phyloP scores from a whole-genome alignment of 805 yeast species.

The Danielia oregonensis region DNA sequence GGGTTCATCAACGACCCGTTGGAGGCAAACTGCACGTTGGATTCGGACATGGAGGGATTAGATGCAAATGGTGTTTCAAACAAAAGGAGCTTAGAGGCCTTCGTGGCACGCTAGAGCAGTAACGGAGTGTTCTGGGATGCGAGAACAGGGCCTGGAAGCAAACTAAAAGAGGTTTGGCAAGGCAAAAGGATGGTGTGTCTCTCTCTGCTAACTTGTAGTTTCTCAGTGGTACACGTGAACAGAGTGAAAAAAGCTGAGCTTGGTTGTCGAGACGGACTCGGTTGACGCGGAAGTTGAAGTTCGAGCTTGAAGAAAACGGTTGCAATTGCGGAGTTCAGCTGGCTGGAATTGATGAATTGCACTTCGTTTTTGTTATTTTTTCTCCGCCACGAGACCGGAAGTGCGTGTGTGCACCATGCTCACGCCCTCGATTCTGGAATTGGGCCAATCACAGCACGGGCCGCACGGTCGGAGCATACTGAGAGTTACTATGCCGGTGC shows the following conservation, averaged over 20 bases:
- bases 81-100: background rate
- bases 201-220: background rate
- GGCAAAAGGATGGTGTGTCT: background rate
- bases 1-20: conserved; percentile 9
- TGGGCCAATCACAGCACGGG: conserved; percentile 12
- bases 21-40: conserved; percentile 10
- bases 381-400: conserved; percentile 2
- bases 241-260: background rate
- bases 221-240: background rate
- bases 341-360: background rate
- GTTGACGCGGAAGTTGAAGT: background rate
- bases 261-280: background rate
- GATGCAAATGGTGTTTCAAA: background rate
- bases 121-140: no score
- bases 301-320: background rate
- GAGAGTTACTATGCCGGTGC: conserved; percentile 2
- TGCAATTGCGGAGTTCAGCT: background rate
- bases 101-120: background rate
- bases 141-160: no score
- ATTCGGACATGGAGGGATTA: conserved; percentile 11
- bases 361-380: conserved; percentile 3
- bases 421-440: conserved; percentile 11
- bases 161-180: conserved; percentile 1
- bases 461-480: conserved; percentile 11
- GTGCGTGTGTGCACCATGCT: conserved; percentile 14